Evolutionary conservation across 345 rosid genomes (phyloP).

Genomic region (Eucalyptus globulus): DNA sequence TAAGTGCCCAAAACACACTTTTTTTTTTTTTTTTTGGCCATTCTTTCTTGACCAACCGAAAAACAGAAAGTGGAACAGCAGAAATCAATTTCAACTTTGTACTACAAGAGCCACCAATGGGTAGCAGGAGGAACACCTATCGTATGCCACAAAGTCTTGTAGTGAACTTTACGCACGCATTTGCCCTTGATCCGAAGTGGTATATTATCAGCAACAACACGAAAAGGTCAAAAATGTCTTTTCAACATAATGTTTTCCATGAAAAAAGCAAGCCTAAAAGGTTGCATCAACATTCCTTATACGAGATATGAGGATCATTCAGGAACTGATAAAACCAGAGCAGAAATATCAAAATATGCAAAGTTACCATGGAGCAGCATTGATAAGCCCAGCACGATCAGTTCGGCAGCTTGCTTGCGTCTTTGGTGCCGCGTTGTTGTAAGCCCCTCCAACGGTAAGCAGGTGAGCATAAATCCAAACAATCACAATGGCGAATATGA

Average conservation of each 20-base stretch:
- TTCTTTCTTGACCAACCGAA: neutral
- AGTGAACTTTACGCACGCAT: neutral
- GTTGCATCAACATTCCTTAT: neutral
- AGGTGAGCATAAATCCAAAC: constrained; percentile 95
- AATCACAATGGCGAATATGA: constrained; percentile 64
- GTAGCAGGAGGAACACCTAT: neutral
- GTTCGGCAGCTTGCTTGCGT: constrained; percentile 87
- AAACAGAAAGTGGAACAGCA: neutral
- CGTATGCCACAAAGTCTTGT: neutral
- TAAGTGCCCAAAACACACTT: neutral
- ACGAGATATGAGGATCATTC: neutral
- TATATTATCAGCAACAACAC: neutral
- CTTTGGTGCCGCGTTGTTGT: constrained; percentile 44
- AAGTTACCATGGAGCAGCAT: constrained; percentile 88
- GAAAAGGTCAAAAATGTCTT: neutral
- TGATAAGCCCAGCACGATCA: constrained; percentile 87
- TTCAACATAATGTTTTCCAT: neutral
- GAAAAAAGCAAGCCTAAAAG: neutral
- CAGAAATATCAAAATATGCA: neutral
- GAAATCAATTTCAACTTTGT: neutral
- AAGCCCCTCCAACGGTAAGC: constrained; percentile 96
- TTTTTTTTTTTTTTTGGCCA: neutral
- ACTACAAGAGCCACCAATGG: neutral
- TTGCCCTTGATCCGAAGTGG: neutral
- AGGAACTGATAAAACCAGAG: neutral